Percentiles rank a stretch among this genome's conserved stretches.
These are phyloP conservation scores for Chrysanthemum seticuspe DNA, from an alignment of 129 eudicot genomes.

Conservation along the genomic window DNA sequence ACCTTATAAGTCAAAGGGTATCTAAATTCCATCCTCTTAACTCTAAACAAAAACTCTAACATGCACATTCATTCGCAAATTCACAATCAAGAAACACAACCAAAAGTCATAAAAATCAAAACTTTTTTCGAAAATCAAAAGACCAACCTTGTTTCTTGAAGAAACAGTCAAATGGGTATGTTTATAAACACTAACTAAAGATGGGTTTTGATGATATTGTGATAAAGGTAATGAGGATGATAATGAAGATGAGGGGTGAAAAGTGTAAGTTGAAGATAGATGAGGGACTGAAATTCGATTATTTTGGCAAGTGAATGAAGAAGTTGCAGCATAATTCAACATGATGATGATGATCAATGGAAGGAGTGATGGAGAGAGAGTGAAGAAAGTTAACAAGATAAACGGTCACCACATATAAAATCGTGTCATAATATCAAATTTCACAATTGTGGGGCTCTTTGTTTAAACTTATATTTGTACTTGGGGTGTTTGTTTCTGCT, in stretches of 20 bases:
- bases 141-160: slow-evolving; percentile 52
- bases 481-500: no score
- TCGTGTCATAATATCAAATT: background rate
- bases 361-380: slow-evolving; percentile 17
- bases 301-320: slow-evolving; percentile 25
- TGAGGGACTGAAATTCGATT: slow-evolving; percentile 35
- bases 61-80: slow-evolving; percentile 6
- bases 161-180: slow-evolving; percentile 31
- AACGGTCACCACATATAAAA: slow-evolving; percentile 48
- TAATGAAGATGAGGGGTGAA: slow-evolving; percentile 23
- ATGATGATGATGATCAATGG: slow-evolving; percentile 36
- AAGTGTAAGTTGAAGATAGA: slow-evolving; percentile 18
- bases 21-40: no score
- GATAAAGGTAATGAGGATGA: slow-evolving; percentile 23
- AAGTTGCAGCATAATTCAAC: slow-evolving; percentile 46
- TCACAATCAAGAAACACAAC: background rate
- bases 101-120: slow-evolving; percentile 5
- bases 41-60: no score
- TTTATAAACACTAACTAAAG: slow-evolving; percentile 25
- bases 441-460: no score
- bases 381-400: slow-evolving; percentile 31
- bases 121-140: background rate
- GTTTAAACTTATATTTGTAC: no score
- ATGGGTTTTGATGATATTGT: slow-evolving; percentile 28
- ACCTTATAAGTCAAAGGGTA: slow-evolving; percentile 8